phyloP scores from a whole-genome alignment of 1,284 basidiomycete species.

The Hypsizygus ulmarius region DNA sequence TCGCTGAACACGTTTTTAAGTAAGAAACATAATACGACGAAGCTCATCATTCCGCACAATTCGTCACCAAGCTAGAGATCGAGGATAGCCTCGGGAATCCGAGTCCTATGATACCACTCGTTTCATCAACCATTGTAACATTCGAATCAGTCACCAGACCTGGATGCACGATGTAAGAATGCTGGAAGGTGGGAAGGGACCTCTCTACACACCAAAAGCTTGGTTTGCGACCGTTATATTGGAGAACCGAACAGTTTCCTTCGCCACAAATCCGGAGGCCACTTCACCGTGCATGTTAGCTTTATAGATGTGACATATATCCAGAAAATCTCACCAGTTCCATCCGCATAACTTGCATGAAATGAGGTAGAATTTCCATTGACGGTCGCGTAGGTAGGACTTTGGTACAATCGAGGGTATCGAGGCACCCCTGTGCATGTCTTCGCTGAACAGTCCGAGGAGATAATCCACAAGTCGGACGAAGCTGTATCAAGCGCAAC shows the following conservation, averaged over 20 bases:
- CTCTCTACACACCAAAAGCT: slow-evolving; percentile 55
- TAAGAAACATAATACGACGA: slow-evolving; percentile 1
- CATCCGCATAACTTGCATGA: slow-evolving; percentile 60
- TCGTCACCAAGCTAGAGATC: slow-evolving; percentile 44
- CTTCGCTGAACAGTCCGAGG: slow-evolving; percentile 55
- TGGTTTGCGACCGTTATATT: slow-evolving; percentile 60
- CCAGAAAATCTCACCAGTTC: slow-evolving; percentile 47
- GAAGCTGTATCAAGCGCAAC: slow-evolving; percentile 77
- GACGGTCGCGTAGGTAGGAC: slow-evolving; percentile 59
- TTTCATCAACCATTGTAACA: slow-evolving; percentile 56
- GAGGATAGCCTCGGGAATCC: slow-evolving; percentile 72
- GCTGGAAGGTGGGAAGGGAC: slow-evolving; percentile 1
- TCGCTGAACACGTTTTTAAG: slow-evolving; percentile 41
- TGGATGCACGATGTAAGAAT: slow-evolving; percentile 3
- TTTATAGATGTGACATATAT: slow-evolving; percentile 1
- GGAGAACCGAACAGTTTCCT: slow-evolving; percentile 56
- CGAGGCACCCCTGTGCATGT: slow-evolving; percentile 55
- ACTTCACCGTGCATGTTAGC: slow-evolving; percentile 33
- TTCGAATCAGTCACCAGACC: slow-evolving; percentile 60
- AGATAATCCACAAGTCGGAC: slow-evolving; percentile 68
- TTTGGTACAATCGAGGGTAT: slow-evolving; percentile 65
- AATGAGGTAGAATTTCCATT: slow-evolving; percentile 61
- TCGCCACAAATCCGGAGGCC: slow-evolving; percentile 66
- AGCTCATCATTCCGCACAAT: slow-evolving; percentile 42
- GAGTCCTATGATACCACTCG: slow-evolving; percentile 70